phyloP scores from a whole-genome alignment of 805 yeast species.

The Candida ascalaphidarum region DNA sequence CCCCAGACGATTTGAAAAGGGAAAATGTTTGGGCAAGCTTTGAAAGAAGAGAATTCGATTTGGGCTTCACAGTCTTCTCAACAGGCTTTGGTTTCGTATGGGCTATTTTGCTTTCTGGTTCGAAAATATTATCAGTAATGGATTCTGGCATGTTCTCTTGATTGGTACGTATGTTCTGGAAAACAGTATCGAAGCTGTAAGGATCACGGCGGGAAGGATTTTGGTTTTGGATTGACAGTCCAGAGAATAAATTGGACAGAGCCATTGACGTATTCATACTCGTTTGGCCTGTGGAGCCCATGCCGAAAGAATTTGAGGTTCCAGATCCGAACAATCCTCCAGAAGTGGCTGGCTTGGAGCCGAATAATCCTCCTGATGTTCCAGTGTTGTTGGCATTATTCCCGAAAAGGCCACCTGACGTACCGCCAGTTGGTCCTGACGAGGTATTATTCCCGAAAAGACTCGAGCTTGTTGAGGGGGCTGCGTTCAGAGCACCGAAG shows the following conservation, averaged over 20 bases:
- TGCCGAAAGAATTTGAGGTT: no score
- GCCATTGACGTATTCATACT: no score
- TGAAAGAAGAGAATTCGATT: slow-evolving; percentile 2
- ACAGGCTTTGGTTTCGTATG: slow-evolving; percentile 1
- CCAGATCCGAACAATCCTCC: slow-evolving; percentile 19
- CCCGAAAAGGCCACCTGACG: slow-evolving; percentile 16
- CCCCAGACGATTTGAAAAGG: no score
- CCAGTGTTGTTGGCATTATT: background rate
- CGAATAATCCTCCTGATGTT: slow-evolving; percentile 6
- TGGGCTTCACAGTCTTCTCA: slow-evolving; percentile 2
- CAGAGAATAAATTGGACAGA: no score
- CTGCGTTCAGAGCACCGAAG: slow-evolving; percentile 1
- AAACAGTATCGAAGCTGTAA: slow-evolving; percentile 18
- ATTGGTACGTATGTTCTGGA: slow-evolving; percentile 12
- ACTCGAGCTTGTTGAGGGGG: background rate
- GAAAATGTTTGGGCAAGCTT: slow-evolving; percentile 3
- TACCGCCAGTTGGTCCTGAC: background rate
- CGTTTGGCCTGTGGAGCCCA: no score
- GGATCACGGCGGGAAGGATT: slow-evolving; percentile 13
- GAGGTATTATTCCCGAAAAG: slow-evolving; percentile 2
- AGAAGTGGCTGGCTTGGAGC: slow-evolving; percentile 7
- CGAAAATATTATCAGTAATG: slow-evolving; percentile 19
- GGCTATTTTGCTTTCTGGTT: background rate
- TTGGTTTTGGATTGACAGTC: no score
- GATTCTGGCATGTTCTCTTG: slow-evolving; percentile 22